phyloP scores from a whole-genome alignment of 177 flowering plant species.

The Vitis hybrid region DNA sequence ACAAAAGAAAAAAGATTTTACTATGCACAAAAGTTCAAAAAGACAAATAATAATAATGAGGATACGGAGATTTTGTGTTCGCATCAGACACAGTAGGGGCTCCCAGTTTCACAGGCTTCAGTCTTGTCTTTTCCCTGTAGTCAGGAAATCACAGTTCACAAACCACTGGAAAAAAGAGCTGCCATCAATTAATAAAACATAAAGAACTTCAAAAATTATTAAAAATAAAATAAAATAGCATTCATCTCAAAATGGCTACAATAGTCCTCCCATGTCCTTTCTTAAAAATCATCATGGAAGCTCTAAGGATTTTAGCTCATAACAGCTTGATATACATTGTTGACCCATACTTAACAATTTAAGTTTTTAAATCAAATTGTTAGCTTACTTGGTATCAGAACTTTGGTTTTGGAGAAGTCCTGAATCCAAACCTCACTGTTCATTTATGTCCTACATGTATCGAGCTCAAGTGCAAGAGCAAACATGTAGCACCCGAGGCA shows the following conservation, averaged over 20 bases:
- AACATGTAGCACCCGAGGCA: too few relatives aligned
- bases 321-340: too few relatives aligned
- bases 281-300: background rate
- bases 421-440: too few relatives aligned
- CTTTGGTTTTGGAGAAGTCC: too few relatives aligned
- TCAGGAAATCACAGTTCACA: constrained; percentile 19
- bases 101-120: constrained; percentile 49
- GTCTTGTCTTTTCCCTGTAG: constrained; percentile 64
- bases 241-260: too few relatives aligned
- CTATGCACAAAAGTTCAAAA: too few relatives aligned
- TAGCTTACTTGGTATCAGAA: too few relatives aligned
- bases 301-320: too few relatives aligned
- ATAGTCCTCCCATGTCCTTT: background rate
- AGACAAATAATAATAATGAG: constrained; percentile 25
- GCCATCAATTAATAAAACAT: background rate
- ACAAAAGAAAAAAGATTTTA: background rate
- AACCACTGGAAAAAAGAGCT: constrained; percentile 3
- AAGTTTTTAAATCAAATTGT: too few relatives aligned
- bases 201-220: background rate
- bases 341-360: too few relatives aligned
- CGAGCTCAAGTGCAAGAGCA: too few relatives aligned
- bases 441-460: too few relatives aligned
- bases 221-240: background rate
- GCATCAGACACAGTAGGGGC: constrained; percentile 37
- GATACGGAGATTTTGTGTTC: constrained; percentile 50